These are phyloP conservation scores for Leishmania tarentolae DNA, from an alignment of 208 protist genomes.

Conservation along the genomic window DNA sequence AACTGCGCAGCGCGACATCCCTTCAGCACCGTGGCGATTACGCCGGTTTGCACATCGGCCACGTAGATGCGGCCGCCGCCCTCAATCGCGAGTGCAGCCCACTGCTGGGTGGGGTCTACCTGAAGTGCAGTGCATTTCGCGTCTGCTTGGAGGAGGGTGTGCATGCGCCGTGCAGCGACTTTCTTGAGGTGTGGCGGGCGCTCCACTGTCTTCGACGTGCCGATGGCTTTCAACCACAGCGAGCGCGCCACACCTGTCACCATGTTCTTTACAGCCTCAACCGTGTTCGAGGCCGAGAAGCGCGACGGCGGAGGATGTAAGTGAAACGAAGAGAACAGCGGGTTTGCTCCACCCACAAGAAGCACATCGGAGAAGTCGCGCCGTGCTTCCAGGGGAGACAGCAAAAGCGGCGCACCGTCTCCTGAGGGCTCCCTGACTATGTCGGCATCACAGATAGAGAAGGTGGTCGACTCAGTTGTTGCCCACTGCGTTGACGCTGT, in stretches of 20 bases:
- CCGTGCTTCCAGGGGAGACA: conserved; percentile 11
- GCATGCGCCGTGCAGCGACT: conserved; percentile 21
- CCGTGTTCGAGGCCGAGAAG: conserved; percentile 48
- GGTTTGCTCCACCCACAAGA: conserved; percentile 54
- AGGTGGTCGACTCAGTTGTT: conserved; percentile 11
- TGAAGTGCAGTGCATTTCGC: conserved; percentile 46
- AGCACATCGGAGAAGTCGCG: conserved; percentile 31
- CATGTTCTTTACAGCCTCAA: conserved; percentile 53
- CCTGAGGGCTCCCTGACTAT: conserved; percentile 5
- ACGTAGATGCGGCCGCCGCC: conserved; percentile 73
- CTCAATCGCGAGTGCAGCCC: conserved; percentile 58
- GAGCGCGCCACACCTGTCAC: conserved; percentile 48
- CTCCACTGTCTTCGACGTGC: conserved; percentile 10
- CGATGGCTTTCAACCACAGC: conserved; percentile 40
- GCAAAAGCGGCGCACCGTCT: conserved; percentile 6
- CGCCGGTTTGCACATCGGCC: conserved; percentile 49
- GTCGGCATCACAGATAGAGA: conserved; percentile 30
- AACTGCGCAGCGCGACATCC: conserved; percentile 75
- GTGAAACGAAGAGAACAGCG: conserved; percentile 58
- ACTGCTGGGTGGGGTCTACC: conserved; percentile 75
- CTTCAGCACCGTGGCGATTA: conserved; percentile 61
- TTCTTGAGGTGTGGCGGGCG: conserved; percentile 35
- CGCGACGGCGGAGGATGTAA: conserved; percentile 36
- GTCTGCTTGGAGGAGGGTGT: conserved; percentile 59
- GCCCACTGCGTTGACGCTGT: conserved; percentile 23